Evolutionary conservation across 257 asterid genomes (phyloP).

Genomic region (Forsythia suspensa): DNA sequence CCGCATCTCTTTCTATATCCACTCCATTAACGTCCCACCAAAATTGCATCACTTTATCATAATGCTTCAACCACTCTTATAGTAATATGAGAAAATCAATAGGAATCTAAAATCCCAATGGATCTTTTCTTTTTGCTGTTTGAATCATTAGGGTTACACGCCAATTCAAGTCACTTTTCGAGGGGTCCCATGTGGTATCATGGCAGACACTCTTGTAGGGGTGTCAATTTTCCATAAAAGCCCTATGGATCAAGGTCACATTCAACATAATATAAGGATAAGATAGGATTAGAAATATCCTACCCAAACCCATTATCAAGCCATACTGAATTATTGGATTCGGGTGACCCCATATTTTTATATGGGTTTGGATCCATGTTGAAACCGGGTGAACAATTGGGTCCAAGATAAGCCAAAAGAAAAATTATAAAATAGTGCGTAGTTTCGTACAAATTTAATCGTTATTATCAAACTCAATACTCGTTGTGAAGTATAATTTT

Average conservation of each 20-base stretch:
- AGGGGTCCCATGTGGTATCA: constrained; percentile 19
- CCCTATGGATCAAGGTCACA: not conserved
- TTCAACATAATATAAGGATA: not conserved
- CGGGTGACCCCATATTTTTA: not conserved
- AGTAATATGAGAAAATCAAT: constrained; percentile 18
- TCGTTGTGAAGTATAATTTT: too few relatives aligned
- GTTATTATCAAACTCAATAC: too few relatives aligned
- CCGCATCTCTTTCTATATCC: constrained; percentile 20
- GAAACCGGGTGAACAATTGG: not conserved
- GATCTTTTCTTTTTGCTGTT: not conserved
- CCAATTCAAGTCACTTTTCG: constrained; percentile 1
- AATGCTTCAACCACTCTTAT: constrained; percentile 43
- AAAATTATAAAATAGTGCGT: too few relatives aligned
- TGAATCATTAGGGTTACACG: constrained; percentile 35
- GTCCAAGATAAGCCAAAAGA: too few relatives aligned
- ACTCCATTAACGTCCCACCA: constrained; percentile 39
- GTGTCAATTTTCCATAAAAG: not conserved
- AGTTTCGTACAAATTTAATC: too few relatives aligned
- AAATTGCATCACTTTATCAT: constrained; percentile 38
- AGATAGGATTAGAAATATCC: not conserved
- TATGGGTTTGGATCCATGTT: not conserved
- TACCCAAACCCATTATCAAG: not conserved
- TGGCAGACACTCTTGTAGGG: constrained; percentile 16
- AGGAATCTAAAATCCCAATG: constrained; percentile 24
- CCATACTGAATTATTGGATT: not conserved